Evolutionary conservation across 2,329 filamentous ascomycete genomes (phyloP), one percentile per base, ranked within the genome.

Genomic region (Colletotrichum scovillei): DNA sequence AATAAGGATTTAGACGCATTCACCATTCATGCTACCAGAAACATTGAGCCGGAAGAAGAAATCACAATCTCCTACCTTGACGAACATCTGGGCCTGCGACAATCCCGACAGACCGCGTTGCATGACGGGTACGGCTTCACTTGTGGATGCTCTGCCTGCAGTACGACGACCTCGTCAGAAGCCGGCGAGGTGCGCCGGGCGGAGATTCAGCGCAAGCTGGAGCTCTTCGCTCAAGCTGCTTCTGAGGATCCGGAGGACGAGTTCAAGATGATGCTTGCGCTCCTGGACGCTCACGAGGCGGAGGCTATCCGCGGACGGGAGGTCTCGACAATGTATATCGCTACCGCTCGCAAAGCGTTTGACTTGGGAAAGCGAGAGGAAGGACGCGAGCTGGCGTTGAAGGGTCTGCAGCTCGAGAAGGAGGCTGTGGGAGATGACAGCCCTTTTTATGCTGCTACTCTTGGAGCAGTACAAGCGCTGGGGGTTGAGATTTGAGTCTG

Each of bases 1-100:
- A 72, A 74, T 63, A 58, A 22, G 52, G 12, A 30, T 1, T 52
- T 74, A 14, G 38, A 59, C 4, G 42, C 30, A 4, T 74, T 72
- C 35, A 74, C 72, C 22, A 46, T 74, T 24, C 69, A 74, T 26
- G 68, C 72, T 19, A 72, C 59, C 6, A 56, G 69, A 16, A 57
- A 74, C 22, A 74, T 74, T 2, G 16, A 26, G 12, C 16, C 12
- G 1, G 72, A 72, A 4, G 72, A 74, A 42, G 72, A 74, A 52
- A 72, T 74, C 22, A 74, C 72, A 24, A 74, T 74, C 1, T 74
- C 72, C 14, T 74, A 74, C 59, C 68, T 74, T 22, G 68, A 67
- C 28, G 72, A 72, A 57, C 67, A 73, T 24, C 46, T 73, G 4
- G 60, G 67, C 5, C n/a, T 65, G 26, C 35, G 49, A 11, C 28